Evolutionary conservation across 2,329 filamentous ascomycete genomes (phyloP), one percentile per base, ranked within the genome.

Genomic region (Akanthomyces dipterigenus): DNA sequence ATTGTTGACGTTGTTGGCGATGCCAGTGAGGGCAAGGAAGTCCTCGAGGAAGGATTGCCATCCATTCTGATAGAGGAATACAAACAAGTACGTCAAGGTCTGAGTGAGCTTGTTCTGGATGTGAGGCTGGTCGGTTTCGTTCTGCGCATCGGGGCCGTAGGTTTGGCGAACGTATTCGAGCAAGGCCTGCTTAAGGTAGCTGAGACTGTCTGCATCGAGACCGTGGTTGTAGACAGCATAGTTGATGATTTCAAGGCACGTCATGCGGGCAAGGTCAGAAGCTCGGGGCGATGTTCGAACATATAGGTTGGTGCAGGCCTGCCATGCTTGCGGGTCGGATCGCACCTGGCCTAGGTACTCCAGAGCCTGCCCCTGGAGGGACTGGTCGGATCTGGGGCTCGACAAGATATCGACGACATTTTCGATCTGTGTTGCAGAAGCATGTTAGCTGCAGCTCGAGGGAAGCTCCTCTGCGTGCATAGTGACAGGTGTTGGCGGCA

Each of bases 41-140:
- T 99, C 95, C 69, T 96, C 90, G 72, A 99, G 87, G 75, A 97
- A 98, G 63, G 80, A 85, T 69, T 90, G 84, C 95, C 95, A 99
- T 42, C 89, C 89, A 58, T 88, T 85, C 58, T 86, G 86, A 74
- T 99, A 99, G 60, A 96, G 82, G 14, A 88, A 86, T 40, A 91
- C 89, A 74, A 99, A 99, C 55, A 99, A 86, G 70, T 91, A 95
- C 11, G 95, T 99, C 68, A 99, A 79, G 14, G 93, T 96, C 77
- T 99, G 95, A 50, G 93, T 93, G 67, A 99, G 85, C 77, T 99
- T 99, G 78, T 98, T 99, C 76, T 98, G 93, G 48, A 99, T 88
- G 66, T 85, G 84, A 26, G 85, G 74, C 9, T 88, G 85, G 72
- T 99, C 95, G 65, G 87, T 77, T 62, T 81, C 79, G 62, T 83